Conservation (phyloP, 257 asterid genomes). For the Petunia axillaris region DNA sequence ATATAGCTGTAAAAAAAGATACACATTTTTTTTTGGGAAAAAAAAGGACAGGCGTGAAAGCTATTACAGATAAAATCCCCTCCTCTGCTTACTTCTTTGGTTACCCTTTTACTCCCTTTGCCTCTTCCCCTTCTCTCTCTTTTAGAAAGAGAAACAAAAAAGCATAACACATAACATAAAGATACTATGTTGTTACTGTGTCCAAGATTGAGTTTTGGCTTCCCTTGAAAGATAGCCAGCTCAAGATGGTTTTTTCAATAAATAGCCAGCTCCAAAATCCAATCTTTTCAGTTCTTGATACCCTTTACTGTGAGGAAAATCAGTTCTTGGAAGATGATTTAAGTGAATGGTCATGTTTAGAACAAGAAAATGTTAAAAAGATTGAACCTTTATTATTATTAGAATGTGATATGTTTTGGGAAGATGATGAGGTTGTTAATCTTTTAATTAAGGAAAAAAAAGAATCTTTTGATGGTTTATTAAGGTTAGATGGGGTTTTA, state of each 20-base stretch:
- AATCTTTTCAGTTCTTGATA: slow-evolving; percentile 50
- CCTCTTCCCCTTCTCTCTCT: slow-evolving; percentile 9
- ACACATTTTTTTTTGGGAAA: not conserved
- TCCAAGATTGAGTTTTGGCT: slow-evolving; percentile 56
- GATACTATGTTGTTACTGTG: slow-evolving; percentile 37
- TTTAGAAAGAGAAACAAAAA: slow-evolving; percentile 27
- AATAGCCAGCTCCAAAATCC: slow-evolving; percentile 58
- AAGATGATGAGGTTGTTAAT: slow-evolving; percentile 64
- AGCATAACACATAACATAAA: not conserved
- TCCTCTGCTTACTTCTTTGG: slow-evolving; percentile 44
- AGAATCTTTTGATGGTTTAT: slow-evolving; percentile 33
- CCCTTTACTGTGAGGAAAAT: slow-evolving; percentile 81
- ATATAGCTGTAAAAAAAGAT: not conserved
- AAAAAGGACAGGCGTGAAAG: slow-evolving; percentile 82
- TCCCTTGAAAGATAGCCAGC: slow-evolving; percentile 59
- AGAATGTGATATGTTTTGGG: slow-evolving; percentile 83
- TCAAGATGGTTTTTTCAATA: slow-evolving; percentile 46
- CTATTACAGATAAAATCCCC: slow-evolving; percentile 71
- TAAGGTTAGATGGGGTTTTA: slow-evolving; percentile 50
- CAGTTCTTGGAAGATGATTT: slow-evolving; percentile 56
- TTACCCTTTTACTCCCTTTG: slow-evolving; percentile 9
- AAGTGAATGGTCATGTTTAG: slow-evolving; percentile 38
- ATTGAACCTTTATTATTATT: slow-evolving; percentile 40
- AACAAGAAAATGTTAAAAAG: slow-evolving; percentile 40
- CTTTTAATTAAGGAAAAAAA: slow-evolving; percentile 69